Evolutionary conservation across 371 early-diverging fungal genomes (phyloP), one percentile per base, ranked within the genome.

Genomic region (Cokeromyces recurvatus): DNA sequence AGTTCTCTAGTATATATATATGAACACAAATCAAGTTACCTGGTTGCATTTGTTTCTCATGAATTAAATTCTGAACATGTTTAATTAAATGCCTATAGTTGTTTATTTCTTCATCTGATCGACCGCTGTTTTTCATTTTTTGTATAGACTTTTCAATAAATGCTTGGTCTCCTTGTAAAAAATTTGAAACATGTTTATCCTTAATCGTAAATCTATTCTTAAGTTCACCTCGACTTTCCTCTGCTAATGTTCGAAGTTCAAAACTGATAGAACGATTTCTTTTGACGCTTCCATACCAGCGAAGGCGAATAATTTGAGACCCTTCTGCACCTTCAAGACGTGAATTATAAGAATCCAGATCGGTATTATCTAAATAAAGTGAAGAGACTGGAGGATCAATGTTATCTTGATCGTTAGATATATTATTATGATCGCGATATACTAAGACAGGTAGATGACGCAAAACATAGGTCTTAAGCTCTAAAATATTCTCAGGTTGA

Each of bases 241-340:
- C 98, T 38, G 87, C 89, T 63, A 98, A 93, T 2, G 92, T 95
- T 76, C 99, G 98, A 44, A 97, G 87, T 76, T 99, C 99, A 38
- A 99, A 82, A 63, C 92, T 95, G 38, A 99, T 92, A 40, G 59
- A 39, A 7, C 53, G 53, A 34, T 76, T 81, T 47, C 80, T 77
- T 27, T 80, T 74, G 44, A 78, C 79, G 49, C 82, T 79, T 39
- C 92, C 93, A 66, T 97, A 97, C 94, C 94, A 81, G 32, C 99
- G 84, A 42, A 99, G 68, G 34, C 92, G 86, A 23, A 95, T 84
- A 19, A 92, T 84, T 53, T 97, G 87, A 10, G 98, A 96, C 3
- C 90, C 90, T 46, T 92, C 90, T 29, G 84, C 78, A 59, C 91
- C 90, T 56, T 94, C 93, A 1, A 99, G 75, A 40, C 99, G 87